A percentile compares a stretch with the other conserved stretches of the same genome.
Conservation (phyloP, 371 early-diverging fungal species). For the Parasitella parasitica region DNA sequence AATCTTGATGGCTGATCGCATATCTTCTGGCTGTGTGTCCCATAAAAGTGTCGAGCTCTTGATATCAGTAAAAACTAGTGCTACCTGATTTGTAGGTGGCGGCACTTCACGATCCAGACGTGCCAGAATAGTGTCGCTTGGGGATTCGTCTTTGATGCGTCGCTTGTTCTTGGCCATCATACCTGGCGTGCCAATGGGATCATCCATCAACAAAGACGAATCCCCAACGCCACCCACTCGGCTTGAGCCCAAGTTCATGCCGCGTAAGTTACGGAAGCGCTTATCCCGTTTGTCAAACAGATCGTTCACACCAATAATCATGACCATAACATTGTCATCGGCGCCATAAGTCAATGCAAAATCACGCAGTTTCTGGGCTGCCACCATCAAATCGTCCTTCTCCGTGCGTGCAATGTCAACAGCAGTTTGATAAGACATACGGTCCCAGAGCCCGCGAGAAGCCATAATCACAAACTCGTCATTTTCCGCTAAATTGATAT, state of each 20-base stretch:
- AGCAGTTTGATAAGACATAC: constrained; percentile 79
- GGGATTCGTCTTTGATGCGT: constrained; percentile 51
- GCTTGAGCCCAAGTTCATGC: constrained; percentile 21
- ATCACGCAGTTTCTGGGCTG: constrained; percentile 83
- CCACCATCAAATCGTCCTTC: constrained; percentile 73
- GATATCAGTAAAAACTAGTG: constrained; percentile 95
- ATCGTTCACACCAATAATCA: constrained; percentile 82
- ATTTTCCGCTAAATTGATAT: constrained; percentile 71
- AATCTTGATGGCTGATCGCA: constrained; percentile 87
- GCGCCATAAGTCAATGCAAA: constrained; percentile 89
- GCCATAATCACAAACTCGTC: constrained; percentile 94
- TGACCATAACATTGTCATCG: constrained; percentile 76
- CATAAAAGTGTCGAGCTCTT: constrained; percentile 94
- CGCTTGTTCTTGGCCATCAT: constrained; percentile 40
- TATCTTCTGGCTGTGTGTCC: constrained; percentile 85
- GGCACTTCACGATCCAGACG: constrained; percentile 75
- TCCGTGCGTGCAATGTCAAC: constrained; percentile 83
- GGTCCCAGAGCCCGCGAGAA: constrained; percentile 81
- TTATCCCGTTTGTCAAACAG: constrained; percentile 60
- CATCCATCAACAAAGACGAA: constrained; percentile 15
- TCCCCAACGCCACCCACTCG: constrained; percentile 22
- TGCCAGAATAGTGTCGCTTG: constrained; percentile 62
- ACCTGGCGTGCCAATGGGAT: constrained; percentile 22
- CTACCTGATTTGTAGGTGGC: constrained; percentile 86
- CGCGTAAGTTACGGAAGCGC: constrained; percentile 29